Percentiles rank a stretch among this genome's conserved stretches.
Evolutionary conservation across 176 grass and related monocot species (phyloP).

Genomic region (Leersia perrieri): DNA sequence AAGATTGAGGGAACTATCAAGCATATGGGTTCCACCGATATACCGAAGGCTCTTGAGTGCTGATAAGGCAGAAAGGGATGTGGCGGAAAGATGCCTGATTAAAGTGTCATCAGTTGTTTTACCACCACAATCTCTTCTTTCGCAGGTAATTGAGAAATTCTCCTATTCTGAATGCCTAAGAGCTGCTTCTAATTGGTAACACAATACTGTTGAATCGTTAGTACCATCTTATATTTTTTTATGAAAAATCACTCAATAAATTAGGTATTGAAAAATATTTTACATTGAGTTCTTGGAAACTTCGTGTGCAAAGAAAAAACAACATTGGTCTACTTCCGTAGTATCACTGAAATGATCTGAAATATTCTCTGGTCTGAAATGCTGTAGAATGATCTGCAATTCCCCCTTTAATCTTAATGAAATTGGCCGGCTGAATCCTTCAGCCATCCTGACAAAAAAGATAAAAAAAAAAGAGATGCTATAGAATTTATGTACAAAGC

Average conservation of each 20-base stretch:
- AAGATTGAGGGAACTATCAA: slow-evolving; percentile 57
- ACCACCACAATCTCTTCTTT: slow-evolving; percentile 58
- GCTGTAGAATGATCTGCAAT: slow-evolving; percentile 24
- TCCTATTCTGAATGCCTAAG: slow-evolving; percentile 8
- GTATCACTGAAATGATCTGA: not conserved
- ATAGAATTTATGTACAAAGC: not conserved
- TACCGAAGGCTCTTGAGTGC: slow-evolving; percentile 76
- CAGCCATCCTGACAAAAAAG: too few species aligned
- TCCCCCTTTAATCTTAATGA: too few species aligned
- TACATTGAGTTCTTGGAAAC: not conserved
- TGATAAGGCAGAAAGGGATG: slow-evolving; percentile 61
- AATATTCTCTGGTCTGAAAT: slow-evolving; percentile 7
- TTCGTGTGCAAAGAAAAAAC: not conserved
- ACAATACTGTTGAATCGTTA: not conserved
- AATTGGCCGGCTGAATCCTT: too few species aligned
- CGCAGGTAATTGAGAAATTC: slow-evolving; percentile 49
- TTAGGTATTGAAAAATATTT: not conserved
- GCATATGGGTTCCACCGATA: slow-evolving; percentile 67
- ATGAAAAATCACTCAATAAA: not conserved
- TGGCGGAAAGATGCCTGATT: slow-evolving; percentile 75
- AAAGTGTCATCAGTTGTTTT: slow-evolving; percentile 56
- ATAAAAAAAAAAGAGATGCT: too few species aligned
- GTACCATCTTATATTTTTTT: slow-evolving; percentile 6
- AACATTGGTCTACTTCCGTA: not conserved
- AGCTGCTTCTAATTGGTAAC: not conserved